Percentiles rank a stretch among this genome's conserved stretches.
Evolutionary conservation across 2,329 filamentous ascomycete genomes (phyloP).

Genomic region (Monosporascus sp.): DNA sequence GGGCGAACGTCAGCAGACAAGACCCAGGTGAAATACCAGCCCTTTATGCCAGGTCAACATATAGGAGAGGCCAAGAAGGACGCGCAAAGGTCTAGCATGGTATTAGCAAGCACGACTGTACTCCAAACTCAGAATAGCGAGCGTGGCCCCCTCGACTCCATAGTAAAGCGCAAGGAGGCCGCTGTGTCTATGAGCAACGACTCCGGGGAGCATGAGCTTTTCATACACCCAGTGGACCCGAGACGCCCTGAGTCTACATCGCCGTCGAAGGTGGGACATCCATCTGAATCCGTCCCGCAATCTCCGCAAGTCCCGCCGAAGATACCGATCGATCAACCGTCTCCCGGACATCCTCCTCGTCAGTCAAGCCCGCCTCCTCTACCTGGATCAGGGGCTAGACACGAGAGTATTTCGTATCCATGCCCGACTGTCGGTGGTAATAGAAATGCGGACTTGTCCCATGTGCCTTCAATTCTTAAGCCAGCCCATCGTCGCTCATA

Average conservation of each 20-base stretch:
- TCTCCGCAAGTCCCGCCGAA: background rate
- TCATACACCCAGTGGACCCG: background rate
- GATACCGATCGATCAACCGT: conserved; percentile 2
- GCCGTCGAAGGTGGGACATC: background rate
- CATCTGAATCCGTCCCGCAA: background rate
- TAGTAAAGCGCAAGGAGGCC: background rate
- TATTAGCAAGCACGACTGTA: conserved; percentile 15
- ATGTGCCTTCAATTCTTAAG: conserved; percentile 11
- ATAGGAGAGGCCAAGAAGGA: conserved; percentile 2
- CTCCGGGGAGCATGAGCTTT: background rate
- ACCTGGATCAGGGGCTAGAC: conserved; percentile 14
- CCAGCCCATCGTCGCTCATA: conserved; percentile 8
- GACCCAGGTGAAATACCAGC: conserved; percentile 14
- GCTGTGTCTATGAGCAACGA: background rate
- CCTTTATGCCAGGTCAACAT: conserved; percentile 13
- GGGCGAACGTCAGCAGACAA: background rate
- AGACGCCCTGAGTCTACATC: background rate
- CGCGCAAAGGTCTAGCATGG: conserved; percentile 7
- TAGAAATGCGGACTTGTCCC: conserved; percentile 3
- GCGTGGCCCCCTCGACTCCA: conserved; percentile 10
- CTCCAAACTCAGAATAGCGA: conserved; percentile 23
- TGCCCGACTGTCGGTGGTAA: background rate
- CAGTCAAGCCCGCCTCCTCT: conserved; percentile 2
- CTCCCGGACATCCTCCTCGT: conserved; percentile 1
- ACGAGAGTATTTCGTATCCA: conserved; percentile 14